These are phyloP conservation scores for Corynascus novoguineensis DNA, from an alignment of 495 filamentous ascomycete genomes.

Conservation along the genomic window DNA sequence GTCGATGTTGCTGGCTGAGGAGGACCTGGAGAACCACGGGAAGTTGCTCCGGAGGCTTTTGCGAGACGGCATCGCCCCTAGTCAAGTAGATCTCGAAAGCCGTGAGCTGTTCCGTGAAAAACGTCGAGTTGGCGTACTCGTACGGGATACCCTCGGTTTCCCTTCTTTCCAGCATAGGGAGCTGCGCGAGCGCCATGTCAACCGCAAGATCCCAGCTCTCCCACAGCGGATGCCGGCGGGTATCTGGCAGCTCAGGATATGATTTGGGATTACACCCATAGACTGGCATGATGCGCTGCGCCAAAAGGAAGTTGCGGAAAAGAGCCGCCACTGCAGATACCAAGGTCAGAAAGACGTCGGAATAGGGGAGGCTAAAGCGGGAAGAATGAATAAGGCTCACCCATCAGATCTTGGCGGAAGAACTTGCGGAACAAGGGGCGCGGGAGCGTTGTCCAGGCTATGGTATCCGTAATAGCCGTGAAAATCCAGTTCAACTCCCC, in stretches of 20 bases:
- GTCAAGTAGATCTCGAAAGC: constrained; percentile 96
- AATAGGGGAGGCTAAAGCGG: background rate
- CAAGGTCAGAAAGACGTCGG: background rate
- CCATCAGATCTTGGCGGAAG: constrained; percentile 96
- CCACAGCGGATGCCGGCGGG: constrained; percentile 90
- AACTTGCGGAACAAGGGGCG: constrained; percentile 90
- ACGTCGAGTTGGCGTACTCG: constrained; percentile 89
- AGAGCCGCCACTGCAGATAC: constrained; percentile 66
- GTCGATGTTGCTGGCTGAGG: constrained; percentile 86
- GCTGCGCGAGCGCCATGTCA: constrained; percentile 88
- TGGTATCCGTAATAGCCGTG: constrained; percentile 97
- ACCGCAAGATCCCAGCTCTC: constrained; percentile 96
- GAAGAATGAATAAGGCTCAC: constrained; percentile 16
- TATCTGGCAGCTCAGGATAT: constrained; percentile 81
- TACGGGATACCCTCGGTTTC: constrained; percentile 70
- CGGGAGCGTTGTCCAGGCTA: constrained; percentile 92
- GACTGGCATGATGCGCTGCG: constrained; percentile 89
- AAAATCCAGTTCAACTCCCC: constrained; percentile 99
- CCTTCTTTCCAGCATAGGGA: constrained; percentile 71
- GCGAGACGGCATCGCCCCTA: constrained; percentile 71
- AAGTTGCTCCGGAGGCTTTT: constrained; percentile 85
- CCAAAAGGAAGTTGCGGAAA: constrained; percentile 91
- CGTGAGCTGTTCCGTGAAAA: constrained; percentile 95
- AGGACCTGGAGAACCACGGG: constrained; percentile 95
- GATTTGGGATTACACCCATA: constrained; percentile 93